phyloP scores from a whole-genome alignment of 1,284 basidiomycete species.

The Phylloporus gajari region DNA sequence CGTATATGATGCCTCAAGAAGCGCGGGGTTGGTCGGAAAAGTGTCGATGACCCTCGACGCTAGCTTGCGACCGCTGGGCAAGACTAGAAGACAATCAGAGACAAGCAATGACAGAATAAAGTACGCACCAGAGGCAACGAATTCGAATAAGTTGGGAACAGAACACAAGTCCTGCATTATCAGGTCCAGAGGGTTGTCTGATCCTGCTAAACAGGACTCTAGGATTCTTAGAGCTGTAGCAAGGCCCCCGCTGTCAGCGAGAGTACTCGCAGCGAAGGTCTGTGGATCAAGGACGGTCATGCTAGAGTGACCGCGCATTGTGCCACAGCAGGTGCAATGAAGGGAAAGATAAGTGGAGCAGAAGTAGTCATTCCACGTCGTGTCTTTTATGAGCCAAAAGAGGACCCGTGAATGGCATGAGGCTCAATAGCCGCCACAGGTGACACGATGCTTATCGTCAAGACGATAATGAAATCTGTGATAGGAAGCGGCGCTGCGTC shows the following conservation, averaged over 20 bases:
- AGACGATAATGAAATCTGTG: neutral
- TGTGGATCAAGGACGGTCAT: constrained; percentile 29
- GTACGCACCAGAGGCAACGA: constrained; percentile 40
- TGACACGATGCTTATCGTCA: neutral
- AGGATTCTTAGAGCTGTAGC: constrained; percentile 26
- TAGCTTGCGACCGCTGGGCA: constrained; percentile 21
- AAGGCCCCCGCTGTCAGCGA: constrained; percentile 29
- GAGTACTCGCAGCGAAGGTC: constrained; percentile 22
- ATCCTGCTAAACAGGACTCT: constrained; percentile 43
- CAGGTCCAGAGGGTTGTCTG: constrained; percentile 39
- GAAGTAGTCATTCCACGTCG: neutral
- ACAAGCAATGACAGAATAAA: neutral
- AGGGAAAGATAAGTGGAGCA: neutral
- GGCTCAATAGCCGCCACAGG: constrained; percentile 1
- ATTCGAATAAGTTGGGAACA: constrained; percentile 40
- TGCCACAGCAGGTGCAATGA: neutral
- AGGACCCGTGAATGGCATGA: constrained; percentile 9
- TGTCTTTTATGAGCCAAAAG: constrained; percentile 11
- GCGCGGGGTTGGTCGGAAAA: constrained; percentile 32
- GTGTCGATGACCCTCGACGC: constrained; percentile 27
- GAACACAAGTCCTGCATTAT: constrained; percentile 44
- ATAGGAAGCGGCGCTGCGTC: neutral
- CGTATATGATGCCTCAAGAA: constrained; percentile 26
- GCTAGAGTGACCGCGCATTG: neutral
- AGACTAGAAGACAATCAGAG: constrained; percentile 24